Percentiles rank a stretch among this genome's conserved stretches.
phyloP scores from a whole-genome alignment of 1,284 basidiomycete species.

The Coriolopsis trogii region DNA sequence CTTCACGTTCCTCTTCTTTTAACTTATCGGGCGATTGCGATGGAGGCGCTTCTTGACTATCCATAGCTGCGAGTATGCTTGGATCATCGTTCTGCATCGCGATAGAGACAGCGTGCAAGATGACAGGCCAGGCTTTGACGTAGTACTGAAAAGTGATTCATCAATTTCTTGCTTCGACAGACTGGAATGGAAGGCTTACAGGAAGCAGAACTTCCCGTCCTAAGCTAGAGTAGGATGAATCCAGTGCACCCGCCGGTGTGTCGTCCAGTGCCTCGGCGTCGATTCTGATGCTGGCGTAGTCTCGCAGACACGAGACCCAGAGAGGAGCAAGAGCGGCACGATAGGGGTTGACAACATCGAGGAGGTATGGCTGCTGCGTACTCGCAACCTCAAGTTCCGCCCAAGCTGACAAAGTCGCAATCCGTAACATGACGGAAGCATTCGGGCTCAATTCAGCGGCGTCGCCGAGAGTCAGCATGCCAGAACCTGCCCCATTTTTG shows the following conservation, averaged over 20 bases:
- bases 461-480: slow-evolving; percentile 86
- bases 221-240: slow-evolving; percentile 84
- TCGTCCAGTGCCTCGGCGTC: slow-evolving; percentile 84
- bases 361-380: slow-evolving; percentile 74
- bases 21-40: slow-evolving; percentile 20
- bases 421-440: slow-evolving; percentile 92
- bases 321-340: slow-evolving; percentile 73
- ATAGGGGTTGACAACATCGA: slow-evolving; percentile 85
- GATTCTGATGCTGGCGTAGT: slow-evolving; percentile 89
- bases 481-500: slow-evolving; percentile 58
- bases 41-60: slow-evolving; percentile 59
- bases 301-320: slow-evolving; percentile 89
- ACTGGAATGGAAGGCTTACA: slow-evolving; percentile 49
- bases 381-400: slow-evolving; percentile 90
- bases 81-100: slow-evolving; percentile 77
- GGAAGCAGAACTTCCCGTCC: slow-evolving; percentile 91
- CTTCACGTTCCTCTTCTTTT: slow-evolving; percentile 49
- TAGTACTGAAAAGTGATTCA: slow-evolving; percentile 79
- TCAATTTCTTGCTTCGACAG: too few relatives aligned
- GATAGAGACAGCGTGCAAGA: slow-evolving; percentile 87
- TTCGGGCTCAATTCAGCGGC: slow-evolving; percentile 89
- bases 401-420: slow-evolving; percentile 95
- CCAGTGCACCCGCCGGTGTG: slow-evolving; percentile 68
- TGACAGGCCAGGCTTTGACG: slow-evolving; percentile 78
- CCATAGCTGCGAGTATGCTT: slow-evolving; percentile 78